A percentile compares a stretch with the other conserved stretches of the same genome.
These are phyloP conservation scores for Diplocarpon rosae DNA, from an alignment of 2,329 filamentous ascomycete genomes.

Conservation along the genomic window DNA sequence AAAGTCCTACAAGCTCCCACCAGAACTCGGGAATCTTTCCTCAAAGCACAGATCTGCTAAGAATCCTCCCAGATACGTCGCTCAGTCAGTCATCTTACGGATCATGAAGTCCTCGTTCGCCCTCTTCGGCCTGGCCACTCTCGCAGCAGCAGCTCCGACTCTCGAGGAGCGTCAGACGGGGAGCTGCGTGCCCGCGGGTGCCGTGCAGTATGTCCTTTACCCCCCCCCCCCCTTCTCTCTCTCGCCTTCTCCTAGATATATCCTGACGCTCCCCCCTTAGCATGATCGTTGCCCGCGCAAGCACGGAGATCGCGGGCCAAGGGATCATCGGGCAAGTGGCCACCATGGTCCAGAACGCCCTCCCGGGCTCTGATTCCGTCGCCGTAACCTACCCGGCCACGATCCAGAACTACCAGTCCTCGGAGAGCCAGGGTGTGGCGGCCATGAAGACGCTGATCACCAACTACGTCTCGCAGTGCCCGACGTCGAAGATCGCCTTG, in stretches of 20 bases:
- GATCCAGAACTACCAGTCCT: slow-evolving; percentile 18
- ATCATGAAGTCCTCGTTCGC: not conserved
- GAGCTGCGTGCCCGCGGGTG: not conserved
- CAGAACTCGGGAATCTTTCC: too few species aligned
- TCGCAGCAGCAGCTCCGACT: not conserved
- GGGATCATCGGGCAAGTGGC: slow-evolving; percentile 23
- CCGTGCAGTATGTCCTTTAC: not conserved
- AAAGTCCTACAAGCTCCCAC: too few species aligned
- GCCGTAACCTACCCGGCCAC: slow-evolving; percentile 24
- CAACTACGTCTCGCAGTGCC: slow-evolving; percentile 21
- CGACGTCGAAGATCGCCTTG: slow-evolving; percentile 23
- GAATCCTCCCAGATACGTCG: too few species aligned
- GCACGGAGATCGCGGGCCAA: slow-evolving; percentile 22
- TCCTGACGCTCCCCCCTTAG: not conserved
- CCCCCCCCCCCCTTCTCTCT: not conserved
- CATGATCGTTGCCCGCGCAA: slow-evolving; percentile 26
- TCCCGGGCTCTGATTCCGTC: slow-evolving; percentile 25
- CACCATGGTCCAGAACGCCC: slow-evolving; percentile 19
- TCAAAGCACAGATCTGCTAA: too few species aligned
- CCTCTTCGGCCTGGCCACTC: not conserved
- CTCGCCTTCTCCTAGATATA: not conserved
- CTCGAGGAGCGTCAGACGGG: not conserved
- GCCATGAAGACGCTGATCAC: slow-evolving; percentile 22
- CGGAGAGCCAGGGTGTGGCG: slow-evolving; percentile 23
- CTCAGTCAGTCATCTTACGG: too few species aligned